Evolutionary conservation across 1,284 basidiomycete genomes (phyloP), one percentile per base, ranked within the genome.

Genomic region (Puccinia triticina): DNA sequence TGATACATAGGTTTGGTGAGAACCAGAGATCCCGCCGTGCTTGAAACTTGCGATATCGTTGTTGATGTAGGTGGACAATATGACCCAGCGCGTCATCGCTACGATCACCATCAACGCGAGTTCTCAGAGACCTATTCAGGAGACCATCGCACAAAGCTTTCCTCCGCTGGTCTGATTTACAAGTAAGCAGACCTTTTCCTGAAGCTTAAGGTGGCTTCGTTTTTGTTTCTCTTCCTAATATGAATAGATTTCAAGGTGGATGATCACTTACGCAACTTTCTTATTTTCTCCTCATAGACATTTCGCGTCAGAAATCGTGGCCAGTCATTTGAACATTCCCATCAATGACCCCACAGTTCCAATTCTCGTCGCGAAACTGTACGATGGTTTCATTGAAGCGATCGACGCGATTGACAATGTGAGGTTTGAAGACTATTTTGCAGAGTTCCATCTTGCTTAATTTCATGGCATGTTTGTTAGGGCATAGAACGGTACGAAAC

Each of bases 11-110:
- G 90, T 84, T 87, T 98, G 66, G 92, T 92, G 85, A 91, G 95
- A 55, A 93, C 91, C 67, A 91, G 96, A 77, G 94, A 98, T 86
- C 91, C 92, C 0, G 90, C 90, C 16, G 87, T 93, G 74, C 91
- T 99, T 78, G 92, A 93, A 84, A 90, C 91, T 4, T 95, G 95
- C 85, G 92, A 95, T 85, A 95, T 99, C 86, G 94, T 99, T n/a
- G 95, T 99, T 53, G 96, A 99, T 87, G 96, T 99, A 80, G 96
- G 97, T 23, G 96, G 94, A 12, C 90, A 93, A 26, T 99, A 99
- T 87, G 94, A 96, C 83, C 91, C 92, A 85, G 89, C 88, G 75
- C 91, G 89, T 83, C 90, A 92, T 83, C 90, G 93, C 53, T 99
- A 95, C 88, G 96, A 99, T 87, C 96, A 99, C 87, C 96, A 99